Evolutionary conservation across 2,329 filamentous ascomycete genomes (phyloP).

Genomic region (Scedosporium dehoogii): DNA sequence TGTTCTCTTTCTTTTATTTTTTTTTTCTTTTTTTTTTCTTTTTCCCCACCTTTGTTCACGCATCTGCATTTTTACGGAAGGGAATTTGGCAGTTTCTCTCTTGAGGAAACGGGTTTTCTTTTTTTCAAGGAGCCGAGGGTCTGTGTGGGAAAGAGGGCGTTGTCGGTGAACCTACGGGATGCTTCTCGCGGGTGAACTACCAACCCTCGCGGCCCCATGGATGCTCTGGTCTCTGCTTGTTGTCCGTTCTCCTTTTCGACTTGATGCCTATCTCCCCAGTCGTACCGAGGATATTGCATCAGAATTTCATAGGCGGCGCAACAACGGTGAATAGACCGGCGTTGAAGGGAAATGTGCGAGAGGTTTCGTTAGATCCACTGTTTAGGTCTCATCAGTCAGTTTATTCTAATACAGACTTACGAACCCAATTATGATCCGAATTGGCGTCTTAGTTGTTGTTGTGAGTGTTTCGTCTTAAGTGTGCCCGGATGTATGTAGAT

Average conservation of each 20-base stretch:
- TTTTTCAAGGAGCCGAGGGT: not conserved
- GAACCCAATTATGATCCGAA: too few species aligned
- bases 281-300: not conserved
- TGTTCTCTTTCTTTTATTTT: not conserved
- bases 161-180: too few species aligned
- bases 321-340: not conserved
- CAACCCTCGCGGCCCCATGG: too few species aligned
- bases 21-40: not conserved
- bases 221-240: not conserved
- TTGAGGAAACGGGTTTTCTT: not conserved
- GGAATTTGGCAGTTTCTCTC: not conserved
- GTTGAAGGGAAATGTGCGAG: not conserved
- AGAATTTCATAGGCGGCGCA: not conserved
- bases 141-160: too few species aligned
- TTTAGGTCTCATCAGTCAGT: not conserved
- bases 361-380: not conserved
- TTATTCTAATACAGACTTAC: not conserved
- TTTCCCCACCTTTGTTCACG: not conserved
- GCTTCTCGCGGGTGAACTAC: too few species aligned
- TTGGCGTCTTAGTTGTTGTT: not conserved
- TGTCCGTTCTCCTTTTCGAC: not conserved
- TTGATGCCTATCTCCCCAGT: not conserved
- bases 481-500: too few species aligned
- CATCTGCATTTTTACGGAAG: not conserved
- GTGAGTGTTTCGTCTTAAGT: too few species aligned